Base-by-base conservation (phyloP, 108 stramenopile genomes). In the Epithemia pelagica region DNA sequence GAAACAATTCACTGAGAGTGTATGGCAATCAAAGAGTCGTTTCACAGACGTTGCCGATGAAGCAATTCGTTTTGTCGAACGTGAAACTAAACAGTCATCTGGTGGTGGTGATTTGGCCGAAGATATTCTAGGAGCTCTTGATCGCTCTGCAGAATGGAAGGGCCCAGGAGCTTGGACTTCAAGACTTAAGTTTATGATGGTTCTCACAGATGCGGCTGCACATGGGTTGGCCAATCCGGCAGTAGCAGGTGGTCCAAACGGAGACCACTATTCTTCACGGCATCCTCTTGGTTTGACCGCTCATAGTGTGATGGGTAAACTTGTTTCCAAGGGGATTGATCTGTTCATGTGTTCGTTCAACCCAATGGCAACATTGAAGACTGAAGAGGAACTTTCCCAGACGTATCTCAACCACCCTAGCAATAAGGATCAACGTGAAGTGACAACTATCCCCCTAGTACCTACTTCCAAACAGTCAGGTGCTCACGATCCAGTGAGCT, bases 261-360 rank as follows among this genome's bases (percentile, higher is more conserved):
- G 28, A 67, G 62, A 32, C 74, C 71, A 15, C 5, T 46, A 46
- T 46, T 5, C 5, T 15, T 5, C 15, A 10, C 15, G 5, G 15
- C 83, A 84, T 56, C 80, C 83, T 27, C 46, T 24, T 62, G 83
- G 80, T 25, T 58, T 81, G 0, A 78, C 74, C 18, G 51, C 68
- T 0, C 52, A 79, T 28, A 52, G 67, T 61, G 71, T 72, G 52
- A 67, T 71, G 7, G 65, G 61, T 37, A 64, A 52, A 28, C 60
- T 81, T 69, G 32, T 84, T 46, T 5, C 5, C 15, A 5, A 15
- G 10, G 37, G 37, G 37, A 46, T 46, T 46, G 37, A 46, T 46
- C 37, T 46, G 5, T 5, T 46, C 37, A 10, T 46, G 10, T 46
- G 37, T 15, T 46, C 37, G 5, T 46, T 46, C 15, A 46, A 46